Conservation (phyloP, 371 early-diverging fungal species). For the Basidiobolus meristosporus region DNA sequence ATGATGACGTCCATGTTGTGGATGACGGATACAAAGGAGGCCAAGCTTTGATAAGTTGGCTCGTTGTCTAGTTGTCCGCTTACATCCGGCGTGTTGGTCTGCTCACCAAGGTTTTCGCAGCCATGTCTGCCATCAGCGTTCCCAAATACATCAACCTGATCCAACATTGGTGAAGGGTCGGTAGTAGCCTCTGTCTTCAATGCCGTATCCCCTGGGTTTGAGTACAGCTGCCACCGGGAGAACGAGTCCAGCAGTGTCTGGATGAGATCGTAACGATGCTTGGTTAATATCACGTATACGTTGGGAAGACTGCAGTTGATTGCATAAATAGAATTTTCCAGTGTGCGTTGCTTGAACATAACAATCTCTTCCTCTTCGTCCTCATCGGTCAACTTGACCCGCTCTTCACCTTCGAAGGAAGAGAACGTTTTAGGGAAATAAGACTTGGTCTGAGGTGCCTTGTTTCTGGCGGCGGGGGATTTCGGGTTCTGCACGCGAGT, state of each 20-base stretch:
- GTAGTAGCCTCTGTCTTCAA: not conserved
- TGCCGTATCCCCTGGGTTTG: too few species aligned
- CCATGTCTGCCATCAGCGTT: not conserved
- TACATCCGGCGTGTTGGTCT: not conserved
- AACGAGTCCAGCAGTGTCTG: slow-evolving; percentile 52
- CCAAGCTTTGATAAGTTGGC: too few species aligned
- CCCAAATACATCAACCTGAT: not conserved
- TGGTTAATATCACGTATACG: slow-evolving; percentile 29
- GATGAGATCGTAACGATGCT: slow-evolving; percentile 32
- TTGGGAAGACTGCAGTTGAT: slow-evolving; percentile 45
- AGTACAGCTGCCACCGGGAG: slow-evolving; percentile 35
- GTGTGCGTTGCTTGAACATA: slow-evolving; percentile 34
- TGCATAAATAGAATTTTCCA: slow-evolving; percentile 34
- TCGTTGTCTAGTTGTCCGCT: too few species aligned
- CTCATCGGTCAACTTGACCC: slow-evolving; percentile 20
- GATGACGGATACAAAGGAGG: too few species aligned
- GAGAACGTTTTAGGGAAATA: slow-evolving; percentile 10
- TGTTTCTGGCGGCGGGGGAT: not conserved
- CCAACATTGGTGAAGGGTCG: not conserved
- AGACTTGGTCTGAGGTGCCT: slow-evolving; percentile 2
- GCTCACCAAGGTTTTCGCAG: not conserved
- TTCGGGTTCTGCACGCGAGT: not conserved
- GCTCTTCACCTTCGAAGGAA: slow-evolving; percentile 20
- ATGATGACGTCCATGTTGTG: too few species aligned
- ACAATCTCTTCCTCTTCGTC: slow-evolving; percentile 37